Evolutionary conservation across 106 monocot genomes (phyloP).

Genomic region (Alisma plantagoaquatica): DNA sequence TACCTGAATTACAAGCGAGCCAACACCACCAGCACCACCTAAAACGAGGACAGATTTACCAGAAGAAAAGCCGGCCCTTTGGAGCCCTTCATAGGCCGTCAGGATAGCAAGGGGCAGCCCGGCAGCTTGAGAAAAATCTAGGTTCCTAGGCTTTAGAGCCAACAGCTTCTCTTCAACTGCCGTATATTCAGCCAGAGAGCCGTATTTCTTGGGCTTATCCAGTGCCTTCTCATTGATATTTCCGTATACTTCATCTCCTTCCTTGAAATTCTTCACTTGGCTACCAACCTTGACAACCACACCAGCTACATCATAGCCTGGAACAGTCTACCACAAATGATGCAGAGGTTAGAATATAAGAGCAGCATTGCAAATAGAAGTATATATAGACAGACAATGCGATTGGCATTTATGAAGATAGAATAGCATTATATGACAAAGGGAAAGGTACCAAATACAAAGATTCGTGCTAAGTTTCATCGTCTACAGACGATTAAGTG

Average conservation of each 20-base stretch:
- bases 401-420: too few species aligned
- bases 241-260: conserved; percentile 97
- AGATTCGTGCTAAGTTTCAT: too few species aligned
- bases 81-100: conserved; percentile 60
- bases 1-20: conserved; percentile 84
- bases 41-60: conserved; percentile 89
- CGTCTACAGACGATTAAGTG: too few species aligned
- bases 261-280: conserved; percentile 61
- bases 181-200: conserved; percentile 84
- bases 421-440: too few species aligned
- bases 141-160: conserved; percentile 64
- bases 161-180: conserved; percentile 90
- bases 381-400: too few species aligned
- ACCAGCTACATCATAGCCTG: conserved; percentile 94
- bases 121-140: conserved; percentile 70
- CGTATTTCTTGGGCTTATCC: conserved; percentile 71
- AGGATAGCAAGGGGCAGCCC: conserved; percentile 73
- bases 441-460: too few species aligned
- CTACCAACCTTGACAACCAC: conserved; percentile 83
- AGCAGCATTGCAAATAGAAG: neutral
- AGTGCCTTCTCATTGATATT: conserved; percentile 69
- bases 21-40: conserved; percentile 93
- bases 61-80: conserved; percentile 57
- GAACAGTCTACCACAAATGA: conserved; percentile 52
- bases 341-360: neutral